Conservation (phyloP, 768 basidiomycete genomes). For the Psilocybe subaeruginosa region DNA sequence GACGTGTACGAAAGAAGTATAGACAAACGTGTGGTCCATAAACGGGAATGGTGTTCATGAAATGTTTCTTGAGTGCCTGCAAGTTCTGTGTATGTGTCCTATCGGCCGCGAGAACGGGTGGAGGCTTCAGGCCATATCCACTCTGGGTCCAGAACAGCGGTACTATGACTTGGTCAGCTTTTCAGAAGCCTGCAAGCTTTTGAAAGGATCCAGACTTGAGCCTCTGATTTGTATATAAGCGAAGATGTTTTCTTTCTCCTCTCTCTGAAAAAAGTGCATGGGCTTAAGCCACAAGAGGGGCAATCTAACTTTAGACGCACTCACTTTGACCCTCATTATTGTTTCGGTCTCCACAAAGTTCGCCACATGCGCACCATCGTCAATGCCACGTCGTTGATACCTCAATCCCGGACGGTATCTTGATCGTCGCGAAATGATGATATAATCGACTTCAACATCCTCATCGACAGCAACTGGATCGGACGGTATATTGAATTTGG, state of each 20-base stretch:
- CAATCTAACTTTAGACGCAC: slow-evolving; percentile 15
- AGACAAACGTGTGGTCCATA: slow-evolving; percentile 80
- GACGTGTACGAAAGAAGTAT: neutral
- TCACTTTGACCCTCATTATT: slow-evolving; percentile 79
- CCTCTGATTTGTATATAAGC: slow-evolving; percentile 91
- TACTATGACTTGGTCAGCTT: slow-evolving; percentile 48
- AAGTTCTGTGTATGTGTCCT: slow-evolving; percentile 73
- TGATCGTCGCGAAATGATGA: slow-evolving; percentile 84
- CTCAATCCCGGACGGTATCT: slow-evolving; percentile 89
- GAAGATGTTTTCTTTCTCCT: slow-evolving; percentile 77
- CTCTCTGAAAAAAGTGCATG: slow-evolving; percentile 51
- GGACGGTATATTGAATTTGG: slow-evolving; percentile 65
- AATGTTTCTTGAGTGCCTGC: slow-evolving; percentile 74
- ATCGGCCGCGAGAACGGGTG: slow-evolving; percentile 76
- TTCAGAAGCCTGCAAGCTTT: neutral
- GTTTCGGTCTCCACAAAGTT: slow-evolving; percentile 98
- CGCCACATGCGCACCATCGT: slow-evolving; percentile 90
- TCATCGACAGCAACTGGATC: slow-evolving; percentile 45
- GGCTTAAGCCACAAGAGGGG: neutral
- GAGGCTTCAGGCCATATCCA: slow-evolving; percentile 86
- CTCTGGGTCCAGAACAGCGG: slow-evolving; percentile 93
- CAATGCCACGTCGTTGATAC: slow-evolving; percentile 93
- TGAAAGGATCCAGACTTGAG: slow-evolving; percentile 62
- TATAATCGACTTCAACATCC: slow-evolving; percentile 69
- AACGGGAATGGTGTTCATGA: slow-evolving; percentile 59